Evolutionary conservation across 1,139 yeast genomes (phyloP).

Genomic region (Yamadazyma friedrichii): DNA sequence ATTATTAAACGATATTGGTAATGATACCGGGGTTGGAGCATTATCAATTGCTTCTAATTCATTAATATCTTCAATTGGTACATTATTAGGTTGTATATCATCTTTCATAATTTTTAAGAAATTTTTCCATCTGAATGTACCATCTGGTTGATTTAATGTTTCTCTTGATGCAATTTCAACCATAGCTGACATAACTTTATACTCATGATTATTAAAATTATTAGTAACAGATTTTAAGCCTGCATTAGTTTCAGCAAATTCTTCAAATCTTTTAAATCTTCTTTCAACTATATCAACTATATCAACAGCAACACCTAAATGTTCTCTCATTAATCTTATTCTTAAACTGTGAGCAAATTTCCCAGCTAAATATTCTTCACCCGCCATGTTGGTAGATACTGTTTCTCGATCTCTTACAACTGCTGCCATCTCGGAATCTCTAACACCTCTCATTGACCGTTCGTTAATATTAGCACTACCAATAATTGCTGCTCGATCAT

Average conservation of each 20-base stretch:
- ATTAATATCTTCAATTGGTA: constrained; percentile 26
- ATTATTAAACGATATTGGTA: constrained; percentile 75
- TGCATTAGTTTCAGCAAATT: constrained; percentile 45
- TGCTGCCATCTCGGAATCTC: constrained; percentile 95
- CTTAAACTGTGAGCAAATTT: constrained; percentile 88
- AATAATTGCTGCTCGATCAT: constrained; percentile 87
- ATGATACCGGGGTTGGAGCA: constrained; percentile 32
- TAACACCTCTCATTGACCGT: constrained; percentile 86
- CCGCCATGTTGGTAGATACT: constrained; percentile 76
- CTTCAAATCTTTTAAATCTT: constrained; percentile 60
- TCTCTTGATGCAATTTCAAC: constrained; percentile 74
- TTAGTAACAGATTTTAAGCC: constrained; percentile 48
- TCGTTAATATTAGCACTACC: constrained; percentile 98
- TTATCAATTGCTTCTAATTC: constrained; percentile 29
- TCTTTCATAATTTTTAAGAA: constrained; percentile 24
- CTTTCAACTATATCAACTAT: constrained; percentile 81
- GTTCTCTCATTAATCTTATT: constrained; percentile 93
- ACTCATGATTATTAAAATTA: constrained; percentile 31
- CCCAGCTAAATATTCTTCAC: constrained; percentile 75
- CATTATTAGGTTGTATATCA: constrained; percentile 21
- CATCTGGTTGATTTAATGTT: constrained; percentile 46
- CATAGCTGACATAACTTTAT: constrained; percentile 55
- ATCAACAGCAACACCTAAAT: constrained; percentile 91
- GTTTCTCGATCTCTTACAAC: constrained; percentile 80
- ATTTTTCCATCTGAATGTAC: constrained; percentile 51